Conservation (phyloP, 2,329 filamentous ascomycete genomes). For the Alternaria brassicicola region DNA sequence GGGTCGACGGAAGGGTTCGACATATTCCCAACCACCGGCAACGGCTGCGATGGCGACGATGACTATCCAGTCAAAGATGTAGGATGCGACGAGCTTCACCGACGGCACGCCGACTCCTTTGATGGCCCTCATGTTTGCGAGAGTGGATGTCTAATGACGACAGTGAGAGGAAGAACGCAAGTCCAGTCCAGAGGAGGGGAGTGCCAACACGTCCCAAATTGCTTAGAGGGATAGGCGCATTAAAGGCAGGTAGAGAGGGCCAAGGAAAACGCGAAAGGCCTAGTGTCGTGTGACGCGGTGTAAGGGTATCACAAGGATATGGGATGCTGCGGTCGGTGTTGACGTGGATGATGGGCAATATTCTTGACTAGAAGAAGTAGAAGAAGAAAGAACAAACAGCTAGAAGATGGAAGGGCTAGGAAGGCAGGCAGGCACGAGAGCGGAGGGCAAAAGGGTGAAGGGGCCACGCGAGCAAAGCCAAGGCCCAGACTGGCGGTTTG, state of each 20-base stretch:
- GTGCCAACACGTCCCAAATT: conserved; percentile 6
- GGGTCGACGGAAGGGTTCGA: conserved; percentile 70
- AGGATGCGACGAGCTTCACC: conserved; percentile 66
- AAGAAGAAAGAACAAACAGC: neutral
- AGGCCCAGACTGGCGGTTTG: conserved; percentile 21
- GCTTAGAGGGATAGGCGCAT: conserved; percentile 21
- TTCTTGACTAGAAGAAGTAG: neutral
- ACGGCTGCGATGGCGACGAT: conserved; percentile 65
- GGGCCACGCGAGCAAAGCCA: conserved; percentile 24
- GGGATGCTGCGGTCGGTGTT: conserved; percentile 4
- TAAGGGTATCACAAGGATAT: neutral
- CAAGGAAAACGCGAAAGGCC: conserved; percentile 6
- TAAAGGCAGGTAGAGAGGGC: conserved; percentile 4
- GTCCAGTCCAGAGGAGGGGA: neutral
- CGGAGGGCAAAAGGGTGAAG: neutral
- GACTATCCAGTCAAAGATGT: conserved; percentile 76
- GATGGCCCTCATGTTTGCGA: conserved; percentile 33
- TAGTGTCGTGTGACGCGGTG: neutral
- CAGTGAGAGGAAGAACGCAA: conserved; percentile 2
- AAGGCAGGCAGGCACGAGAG: neutral
- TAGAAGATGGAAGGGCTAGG: neutral
- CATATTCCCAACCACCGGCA: conserved; percentile 63
- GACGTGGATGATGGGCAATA: neutral
- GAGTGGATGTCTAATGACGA: conserved; percentile 2
- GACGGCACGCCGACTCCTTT: conserved; percentile 47